Evolutionary conservation across 176 grass and related monocot species (phyloP).

Genomic region (Metroxylon sagu): DNA sequence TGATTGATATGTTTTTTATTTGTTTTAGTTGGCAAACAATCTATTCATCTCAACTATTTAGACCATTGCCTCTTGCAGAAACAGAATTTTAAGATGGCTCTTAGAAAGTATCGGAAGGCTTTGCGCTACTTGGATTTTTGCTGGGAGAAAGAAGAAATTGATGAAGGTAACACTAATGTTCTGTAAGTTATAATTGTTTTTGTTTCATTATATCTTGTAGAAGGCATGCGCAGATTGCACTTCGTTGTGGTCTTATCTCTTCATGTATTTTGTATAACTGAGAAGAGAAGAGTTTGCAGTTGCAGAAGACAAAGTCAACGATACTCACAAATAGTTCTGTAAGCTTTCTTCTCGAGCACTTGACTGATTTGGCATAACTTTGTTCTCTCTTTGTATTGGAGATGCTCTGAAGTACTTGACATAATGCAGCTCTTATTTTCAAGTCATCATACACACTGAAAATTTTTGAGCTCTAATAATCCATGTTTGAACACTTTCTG

Average conservation of each 20-base stretch:
- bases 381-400: too few relatives aligned
- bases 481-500: too few relatives aligned
- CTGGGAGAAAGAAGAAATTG: conserved; percentile 99
- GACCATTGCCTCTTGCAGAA: conserved; percentile 40
- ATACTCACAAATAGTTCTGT: conserved; percentile 97
- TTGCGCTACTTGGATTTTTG: conserved; percentile 90
- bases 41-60: conserved; percentile 18
- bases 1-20: too few relatives aligned
- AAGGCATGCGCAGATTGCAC: conserved; percentile 8
- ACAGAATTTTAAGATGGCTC: conserved; percentile 84
- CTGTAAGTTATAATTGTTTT: too few relatives aligned
- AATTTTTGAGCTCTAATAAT: too few relatives aligned
- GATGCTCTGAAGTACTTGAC: conserved; percentile 1
- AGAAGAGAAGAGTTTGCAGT: conserved; percentile 61
- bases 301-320: conserved; percentile 85
- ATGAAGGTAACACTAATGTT: conserved; percentile 40
- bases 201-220: not conserved
- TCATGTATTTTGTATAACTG: too few relatives aligned
- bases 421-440: too few relatives aligned
- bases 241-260: conserved; percentile 8
- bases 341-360: conserved; percentile 16
- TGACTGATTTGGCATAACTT: too few relatives aligned
- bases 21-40: not conserved
- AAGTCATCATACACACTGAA: too few relatives aligned
- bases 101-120: conserved; percentile 95